These are phyloP conservation scores for Zygosaccharomyces bisporus DNA, from an alignment of 805 yeast genomes.

Conservation along the genomic window DNA sequence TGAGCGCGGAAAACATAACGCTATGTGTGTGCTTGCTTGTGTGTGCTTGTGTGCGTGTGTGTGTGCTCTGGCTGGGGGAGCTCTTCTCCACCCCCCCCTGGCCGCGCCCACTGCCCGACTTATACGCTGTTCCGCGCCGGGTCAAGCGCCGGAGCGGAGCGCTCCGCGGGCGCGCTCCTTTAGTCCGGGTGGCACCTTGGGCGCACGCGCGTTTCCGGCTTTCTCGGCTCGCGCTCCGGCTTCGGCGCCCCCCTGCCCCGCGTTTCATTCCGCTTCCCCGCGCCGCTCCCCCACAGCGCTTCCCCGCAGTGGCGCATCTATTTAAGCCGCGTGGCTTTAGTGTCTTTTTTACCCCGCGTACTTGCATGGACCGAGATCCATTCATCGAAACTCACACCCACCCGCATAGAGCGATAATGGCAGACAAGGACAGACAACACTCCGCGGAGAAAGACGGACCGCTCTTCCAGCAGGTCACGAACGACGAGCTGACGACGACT, in stretches of 20 bases:
- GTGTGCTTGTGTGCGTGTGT: background rate
- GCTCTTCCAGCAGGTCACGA: slow-evolving; percentile 8
- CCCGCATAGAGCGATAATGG: background rate
- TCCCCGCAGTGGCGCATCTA: slow-evolving; percentile 5
- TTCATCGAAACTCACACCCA: slow-evolving; percentile 4
- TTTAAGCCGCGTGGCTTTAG: slow-evolving; percentile 4
- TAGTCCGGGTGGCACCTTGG: background rate
- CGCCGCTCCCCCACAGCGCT: background rate
- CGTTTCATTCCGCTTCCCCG: slow-evolving; percentile 6
- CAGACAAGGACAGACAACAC: background rate
- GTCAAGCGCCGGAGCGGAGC: background rate
- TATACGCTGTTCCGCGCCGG: background rate
- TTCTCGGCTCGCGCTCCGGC: background rate
- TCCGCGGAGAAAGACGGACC: background rate
- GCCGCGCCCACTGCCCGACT: background rate
- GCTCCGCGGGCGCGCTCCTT: background rate
- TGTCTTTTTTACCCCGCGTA: background rate
- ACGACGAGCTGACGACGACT: slow-evolving; percentile 1
- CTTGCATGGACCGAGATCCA: background rate
- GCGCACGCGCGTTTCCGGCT: too few species aligned
- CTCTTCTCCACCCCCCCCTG: background rate
- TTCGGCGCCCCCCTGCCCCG: background rate
- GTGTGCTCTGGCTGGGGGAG: background rate
- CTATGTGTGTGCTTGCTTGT: background rate
- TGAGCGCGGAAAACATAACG: slow-evolving; percentile 8